phyloP scores from a whole-genome alignment of 2,329 filamentous ascomycete species.

The Aspergillus fumigatus region DNA sequence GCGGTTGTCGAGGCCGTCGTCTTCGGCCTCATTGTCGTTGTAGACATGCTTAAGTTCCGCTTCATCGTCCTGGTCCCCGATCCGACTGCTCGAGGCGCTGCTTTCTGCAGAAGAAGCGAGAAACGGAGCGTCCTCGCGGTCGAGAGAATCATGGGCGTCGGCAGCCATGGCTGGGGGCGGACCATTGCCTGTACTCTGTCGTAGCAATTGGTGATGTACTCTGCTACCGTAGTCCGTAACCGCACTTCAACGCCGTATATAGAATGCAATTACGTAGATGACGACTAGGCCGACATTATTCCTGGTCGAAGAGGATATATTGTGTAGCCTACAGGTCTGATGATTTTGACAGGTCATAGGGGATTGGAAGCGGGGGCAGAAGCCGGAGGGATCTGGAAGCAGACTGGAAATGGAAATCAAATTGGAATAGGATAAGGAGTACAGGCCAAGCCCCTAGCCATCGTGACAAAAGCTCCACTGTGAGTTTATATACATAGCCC shows the following conservation, averaged over 20 bases:
- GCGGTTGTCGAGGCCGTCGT: slow-evolving; percentile 1
- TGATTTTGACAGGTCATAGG: neutral
- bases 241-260: neutral
- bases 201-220: neutral
- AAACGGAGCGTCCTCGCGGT: slow-evolving; percentile 32
- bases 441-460: neutral
- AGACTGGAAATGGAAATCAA: neutral
- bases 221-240: neutral
- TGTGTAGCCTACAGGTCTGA: neutral
- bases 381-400: too few species aligned
- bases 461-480: neutral
- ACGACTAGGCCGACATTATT: neutral
- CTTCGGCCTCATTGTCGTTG: slow-evolving; percentile 1
- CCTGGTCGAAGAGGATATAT: neutral
- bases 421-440: neutral
- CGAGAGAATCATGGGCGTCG: slow-evolving; percentile 19
- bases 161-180: slow-evolving; percentile 16
- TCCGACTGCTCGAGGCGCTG: neutral
- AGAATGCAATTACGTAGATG: neutral
- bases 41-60: slow-evolving; percentile 2
- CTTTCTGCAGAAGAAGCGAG: slow-evolving; percentile 13
- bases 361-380: neutral
- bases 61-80: neutral
- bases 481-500: neutral
- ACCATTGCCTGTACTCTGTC: neutral